Evolutionary conservation across 768 basidiomycete genomes (phyloP).

Genomic region (Amanita subjunquillea): DNA sequence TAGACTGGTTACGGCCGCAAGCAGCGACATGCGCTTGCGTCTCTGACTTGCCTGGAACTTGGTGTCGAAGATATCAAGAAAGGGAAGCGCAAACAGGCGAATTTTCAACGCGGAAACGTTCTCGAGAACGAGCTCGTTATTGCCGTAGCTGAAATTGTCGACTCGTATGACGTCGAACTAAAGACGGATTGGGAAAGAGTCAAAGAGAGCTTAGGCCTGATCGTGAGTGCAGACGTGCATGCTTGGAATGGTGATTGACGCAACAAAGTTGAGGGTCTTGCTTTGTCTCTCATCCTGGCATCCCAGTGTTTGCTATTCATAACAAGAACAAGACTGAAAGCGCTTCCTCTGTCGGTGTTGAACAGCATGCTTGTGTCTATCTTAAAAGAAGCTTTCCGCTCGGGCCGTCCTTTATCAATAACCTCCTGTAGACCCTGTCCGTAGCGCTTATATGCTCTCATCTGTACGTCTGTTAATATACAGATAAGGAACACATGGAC

Average conservation of each 20-base stretch:
- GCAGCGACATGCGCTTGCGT: too few relatives aligned
- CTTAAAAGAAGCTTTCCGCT: constrained; percentile 41
- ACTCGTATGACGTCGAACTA: constrained; percentile 19
- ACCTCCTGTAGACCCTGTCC: constrained; percentile 22
- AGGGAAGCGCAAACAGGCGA: constrained; percentile 14
- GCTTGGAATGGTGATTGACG: not conserved
- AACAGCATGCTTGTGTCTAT: constrained; percentile 28
- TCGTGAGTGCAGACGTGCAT: constrained; percentile 1
- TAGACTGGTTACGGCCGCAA: too few relatives aligned
- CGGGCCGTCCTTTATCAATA: constrained; percentile 25
- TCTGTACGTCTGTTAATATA: not conserved
- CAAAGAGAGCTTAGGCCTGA: constrained; percentile 45
- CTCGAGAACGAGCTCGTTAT: constrained; percentile 62
- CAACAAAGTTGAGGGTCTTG: constrained; percentile 30
- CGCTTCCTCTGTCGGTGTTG: constrained; percentile 44
- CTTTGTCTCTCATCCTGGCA: constrained; percentile 41
- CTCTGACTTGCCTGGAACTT: constrained; percentile 38
- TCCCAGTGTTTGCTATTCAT: constrained; percentile 53
- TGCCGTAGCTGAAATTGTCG: constrained; percentile 66
- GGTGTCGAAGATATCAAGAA: constrained; percentile 48
- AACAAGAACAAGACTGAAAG: constrained; percentile 41
- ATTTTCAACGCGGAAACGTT: constrained; percentile 19
- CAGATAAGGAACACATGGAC: constrained; percentile 13
- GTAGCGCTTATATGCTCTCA: constrained; percentile 3
- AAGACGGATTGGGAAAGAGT: constrained; percentile 42